Conservation (phyloP, 257 asterid species). For the Linderniella brevidens region DNA sequence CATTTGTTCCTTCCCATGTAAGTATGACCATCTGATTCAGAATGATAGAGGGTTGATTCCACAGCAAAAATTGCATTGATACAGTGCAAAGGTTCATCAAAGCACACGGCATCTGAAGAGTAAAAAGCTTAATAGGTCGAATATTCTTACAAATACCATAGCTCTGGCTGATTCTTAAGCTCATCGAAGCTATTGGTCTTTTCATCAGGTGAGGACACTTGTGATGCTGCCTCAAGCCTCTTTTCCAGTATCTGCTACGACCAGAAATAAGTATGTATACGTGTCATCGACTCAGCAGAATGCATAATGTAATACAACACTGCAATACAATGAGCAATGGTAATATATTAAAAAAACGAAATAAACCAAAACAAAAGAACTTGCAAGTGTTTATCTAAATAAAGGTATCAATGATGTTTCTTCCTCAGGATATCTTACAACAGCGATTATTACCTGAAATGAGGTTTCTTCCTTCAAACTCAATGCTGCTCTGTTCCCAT, state of each 20-base stretch:
- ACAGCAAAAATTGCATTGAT: not conserved
- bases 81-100: slow-evolving; percentile 1
- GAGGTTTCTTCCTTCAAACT: slow-evolving; percentile 30
- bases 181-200: slow-evolving; percentile 22
- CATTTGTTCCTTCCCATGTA: slow-evolving; percentile 17
- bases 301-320: no score
- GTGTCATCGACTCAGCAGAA: no score
- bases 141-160: slow-evolving; percentile 70
- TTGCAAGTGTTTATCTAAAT: not conserved
- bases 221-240: slow-evolving; percentile 11
- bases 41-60: not conserved
- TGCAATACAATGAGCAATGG: no score
- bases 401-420: not conserved
- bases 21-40: slow-evolving; percentile 42
- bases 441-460: slow-evolving; percentile 22
- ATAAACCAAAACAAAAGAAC: not conserved
- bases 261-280: no score
- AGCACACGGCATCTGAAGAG: not conserved
- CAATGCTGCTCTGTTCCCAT: slow-evolving; percentile 21
- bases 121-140: slow-evolving; percentile 12
- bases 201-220: slow-evolving; percentile 22
- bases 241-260: slow-evolving; percentile 8
- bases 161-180: slow-evolving; percentile 35
- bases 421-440: no score
- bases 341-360: not conserved